These are phyloP conservation scores for Neurospora pannonica DNA, from an alignment of 495 filamentous ascomycete species.

Conservation along the genomic window DNA sequence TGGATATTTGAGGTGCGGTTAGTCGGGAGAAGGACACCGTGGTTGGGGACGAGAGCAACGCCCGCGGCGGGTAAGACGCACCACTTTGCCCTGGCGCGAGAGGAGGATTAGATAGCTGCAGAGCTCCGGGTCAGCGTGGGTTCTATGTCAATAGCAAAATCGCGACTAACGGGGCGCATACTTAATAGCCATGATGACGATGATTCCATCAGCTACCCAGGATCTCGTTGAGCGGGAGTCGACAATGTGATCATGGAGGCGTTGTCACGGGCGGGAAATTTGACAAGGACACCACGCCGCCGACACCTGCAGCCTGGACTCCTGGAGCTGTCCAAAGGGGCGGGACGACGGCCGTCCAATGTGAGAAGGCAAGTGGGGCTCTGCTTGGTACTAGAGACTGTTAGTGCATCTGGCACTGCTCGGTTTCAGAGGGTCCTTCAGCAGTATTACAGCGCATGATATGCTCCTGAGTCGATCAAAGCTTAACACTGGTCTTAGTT, in stretches of 20 bases:
- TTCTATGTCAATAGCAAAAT: background rate
- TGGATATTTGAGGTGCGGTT: slow-evolving; percentile 35
- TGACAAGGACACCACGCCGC: background rate
- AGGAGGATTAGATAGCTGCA: slow-evolving; percentile 91
- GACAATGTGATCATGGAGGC: background rate
- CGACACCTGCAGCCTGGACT: background rate
- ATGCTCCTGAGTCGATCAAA: background rate
- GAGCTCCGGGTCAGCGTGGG: slow-evolving; percentile 7
- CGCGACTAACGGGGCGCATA: slow-evolving; percentile 11
- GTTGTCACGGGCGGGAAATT: background rate
- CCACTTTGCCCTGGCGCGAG: slow-evolving; percentile 97
- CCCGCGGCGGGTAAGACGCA: slow-evolving; percentile 45
- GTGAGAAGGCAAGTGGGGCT: background rate
- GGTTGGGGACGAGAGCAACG: slow-evolving; percentile 22
- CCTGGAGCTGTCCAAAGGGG: background rate
- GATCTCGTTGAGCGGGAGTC: background rate
- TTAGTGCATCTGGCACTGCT: background rate
- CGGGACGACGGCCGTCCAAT: background rate
- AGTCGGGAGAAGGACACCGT: slow-evolving; percentile 17
- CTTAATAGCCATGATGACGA: slow-evolving; percentile 40
- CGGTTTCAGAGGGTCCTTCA: background rate
- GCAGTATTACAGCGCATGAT: background rate
- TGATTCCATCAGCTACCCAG: slow-evolving; percentile 22
- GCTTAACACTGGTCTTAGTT: background rate
- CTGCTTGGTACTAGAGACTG: background rate